These are phyloP conservation scores for Fusarium bulbicola DNA, from an alignment of 2,329 filamentous ascomycete species.

Conservation along the genomic window DNA sequence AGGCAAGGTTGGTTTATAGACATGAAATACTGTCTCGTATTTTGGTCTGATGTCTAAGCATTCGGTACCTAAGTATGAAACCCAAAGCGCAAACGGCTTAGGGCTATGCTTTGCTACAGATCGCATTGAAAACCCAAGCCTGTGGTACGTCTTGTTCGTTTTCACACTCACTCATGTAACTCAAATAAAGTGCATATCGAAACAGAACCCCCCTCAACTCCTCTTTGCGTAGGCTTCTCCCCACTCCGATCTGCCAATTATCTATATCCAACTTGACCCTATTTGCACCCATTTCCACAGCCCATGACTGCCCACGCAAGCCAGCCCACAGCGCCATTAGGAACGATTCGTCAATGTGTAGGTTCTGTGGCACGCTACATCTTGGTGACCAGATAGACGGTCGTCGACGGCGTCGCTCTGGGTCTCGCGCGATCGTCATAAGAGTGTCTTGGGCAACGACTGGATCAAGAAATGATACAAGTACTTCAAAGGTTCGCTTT, in stretches of 20 bases:
- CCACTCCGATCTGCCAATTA: slow-evolving; percentile 34
- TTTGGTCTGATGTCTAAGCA: background rate
- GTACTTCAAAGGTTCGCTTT: slow-evolving; percentile 39
- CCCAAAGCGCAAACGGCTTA: background rate
- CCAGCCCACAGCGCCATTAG: slow-evolving; percentile 45
- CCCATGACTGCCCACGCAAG: slow-evolving; percentile 41
- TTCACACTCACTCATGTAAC: slow-evolving; percentile 42
- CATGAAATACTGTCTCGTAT: background rate
- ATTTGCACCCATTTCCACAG: slow-evolving; percentile 9
- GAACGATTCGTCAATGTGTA: slow-evolving; percentile 46
- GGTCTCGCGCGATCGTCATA: slow-evolving; percentile 32
- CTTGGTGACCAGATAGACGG: slow-evolving; percentile 48
- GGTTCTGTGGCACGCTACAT: slow-evolving; percentile 44
- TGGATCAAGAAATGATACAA: slow-evolving; percentile 46
- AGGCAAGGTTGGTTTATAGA: too few species aligned
- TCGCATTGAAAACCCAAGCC: slow-evolving; percentile 45
- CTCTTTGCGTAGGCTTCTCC: slow-evolving; percentile 35
- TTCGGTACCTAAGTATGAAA: background rate
- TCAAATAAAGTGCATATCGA: slow-evolving; percentile 49
- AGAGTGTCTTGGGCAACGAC: slow-evolving; percentile 38
- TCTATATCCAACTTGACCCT: slow-evolving; percentile 13
- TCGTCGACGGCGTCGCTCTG: slow-evolving; percentile 33
- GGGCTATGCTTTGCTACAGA: slow-evolving; percentile 13
- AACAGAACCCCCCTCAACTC: slow-evolving; percentile 44
- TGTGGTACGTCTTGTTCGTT: slow-evolving; percentile 42